These are phyloP conservation scores for Solanum hybrid DNA, from an alignment of 305 asterid species.

Conservation along the genomic window DNA sequence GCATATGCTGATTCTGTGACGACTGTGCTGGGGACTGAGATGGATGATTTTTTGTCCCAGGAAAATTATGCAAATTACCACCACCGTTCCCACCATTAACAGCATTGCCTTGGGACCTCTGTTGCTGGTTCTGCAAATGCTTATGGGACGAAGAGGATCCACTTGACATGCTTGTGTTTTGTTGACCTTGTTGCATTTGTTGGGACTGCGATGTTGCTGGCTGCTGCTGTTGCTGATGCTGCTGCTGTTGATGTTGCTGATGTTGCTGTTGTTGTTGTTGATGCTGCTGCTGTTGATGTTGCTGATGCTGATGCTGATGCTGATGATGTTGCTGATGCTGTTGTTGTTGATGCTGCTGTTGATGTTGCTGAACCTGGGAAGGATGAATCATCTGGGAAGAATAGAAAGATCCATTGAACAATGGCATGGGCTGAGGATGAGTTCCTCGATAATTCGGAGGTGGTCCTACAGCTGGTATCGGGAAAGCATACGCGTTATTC, in stretches of 20 bases:
- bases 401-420: conserved; percentile 82
- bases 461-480: conserved; percentile 44
- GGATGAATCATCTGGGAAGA: conserved; percentile 83
- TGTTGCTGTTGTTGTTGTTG: not conserved
- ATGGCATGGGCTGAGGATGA: conserved; percentile 72
- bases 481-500: conserved; percentile 70
- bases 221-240: conserved; percentile 25
- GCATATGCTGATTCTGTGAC: conserved; percentile 36
- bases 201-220: conserved; percentile 30
- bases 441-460: conserved; percentile 71
- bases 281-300: conserved; percentile 16
- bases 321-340: conserved; percentile 31
- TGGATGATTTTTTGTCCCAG: conserved; percentile 36
- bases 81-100: conserved; percentile 28
- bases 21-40: conserved; percentile 29
- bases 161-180: conserved; percentile 38
- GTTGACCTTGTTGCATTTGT: conserved; percentile 48
- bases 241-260: conserved; percentile 4
- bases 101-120: conserved; percentile 33
- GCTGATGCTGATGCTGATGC: conserved; percentile 42
- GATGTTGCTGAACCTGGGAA: conserved; percentile 52
- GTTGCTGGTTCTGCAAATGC: conserved; percentile 60
- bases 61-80: conserved; percentile 36
- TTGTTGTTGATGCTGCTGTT: conserved; percentile 34
- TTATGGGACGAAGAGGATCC: conserved; percentile 68